These are phyloP conservation scores for Metrosideros polymorpha DNA, from an alignment of 441 rosid species.

Conservation along the genomic window DNA sequence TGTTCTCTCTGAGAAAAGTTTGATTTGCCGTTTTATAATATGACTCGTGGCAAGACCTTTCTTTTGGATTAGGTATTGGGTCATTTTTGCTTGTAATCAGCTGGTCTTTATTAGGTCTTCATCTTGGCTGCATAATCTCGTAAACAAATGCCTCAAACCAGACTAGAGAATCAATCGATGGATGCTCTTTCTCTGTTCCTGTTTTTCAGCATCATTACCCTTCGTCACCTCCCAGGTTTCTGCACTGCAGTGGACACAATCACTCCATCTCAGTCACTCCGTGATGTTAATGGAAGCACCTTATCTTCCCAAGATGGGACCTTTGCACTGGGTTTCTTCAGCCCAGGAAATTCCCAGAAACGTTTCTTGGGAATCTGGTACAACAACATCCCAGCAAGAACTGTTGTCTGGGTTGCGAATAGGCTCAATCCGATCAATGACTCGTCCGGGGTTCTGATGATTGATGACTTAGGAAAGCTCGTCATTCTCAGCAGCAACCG, in stretches of 20 bases:
- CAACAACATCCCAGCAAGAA: slow-evolving; percentile 5
- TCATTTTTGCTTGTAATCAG: neutral
- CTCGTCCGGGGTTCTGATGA: slow-evolving; percentile 7
- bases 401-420: slow-evolving; percentile 24
- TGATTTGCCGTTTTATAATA: neutral
- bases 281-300: slow-evolving; percentile 5
- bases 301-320: slow-evolving; percentile 7
- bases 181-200: neutral
- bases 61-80: neutral
- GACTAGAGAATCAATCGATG: neutral
- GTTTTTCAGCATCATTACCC: neutral
- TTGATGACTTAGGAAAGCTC: slow-evolving; percentile 2
- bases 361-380: slow-evolving; percentile 28
- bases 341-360: slow-evolving; percentile 6
- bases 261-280: neutral
- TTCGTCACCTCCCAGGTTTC: neutral
- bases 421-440: slow-evolving; percentile 11
- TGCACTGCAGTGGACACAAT: neutral
- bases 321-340: slow-evolving; percentile 25
- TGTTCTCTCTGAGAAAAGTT: neutral
- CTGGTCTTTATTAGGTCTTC: neutral
- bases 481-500: slow-evolving; percentile 1
- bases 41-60: neutral
- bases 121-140: neutral
- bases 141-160: neutral